Evolutionary conservation across 1,284 basidiomycete genomes (phyloP), one percentile per base, ranked within the genome.

Genomic region (Puccinia horiana): DNA sequence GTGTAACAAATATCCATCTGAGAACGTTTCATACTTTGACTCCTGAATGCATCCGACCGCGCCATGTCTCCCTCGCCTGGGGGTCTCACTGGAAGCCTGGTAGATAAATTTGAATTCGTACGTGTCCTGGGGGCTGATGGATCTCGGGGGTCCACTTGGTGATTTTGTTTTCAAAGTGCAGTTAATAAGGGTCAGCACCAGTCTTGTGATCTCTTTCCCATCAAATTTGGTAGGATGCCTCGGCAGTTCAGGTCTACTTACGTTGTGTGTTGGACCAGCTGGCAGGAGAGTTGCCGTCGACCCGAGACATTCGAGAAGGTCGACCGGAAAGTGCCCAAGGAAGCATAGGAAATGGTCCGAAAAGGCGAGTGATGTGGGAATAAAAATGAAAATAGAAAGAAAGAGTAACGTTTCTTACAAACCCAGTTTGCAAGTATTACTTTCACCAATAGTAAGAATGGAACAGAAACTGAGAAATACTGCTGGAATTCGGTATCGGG

Each of bases 401-500:
- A 32, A 40, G 29, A 35, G 20, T 11, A 56, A 74, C 14, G 26
- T 32, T 54, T 29, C 32, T 74, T 74, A 56, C 44, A 74, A 74
- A 52, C 12, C 72, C 72, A 29, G 49, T 37, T 52, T 74, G 72
- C 29, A 52, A 54, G 72, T 49, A 40, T n/a, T 40, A 74, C 47
- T 74, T n/a, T 49, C 42, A 70, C 69, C 16, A 29, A n/a, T 70
- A 42, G 11, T n/a, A 14, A 69, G 40, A 42, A 12, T 37, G 40
- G 40, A 69, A 69, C 23, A 74, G 26, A 56, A 74, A 56, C 12
- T 32, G 18, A 74, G 12, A 32, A 74, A 35, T 40, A 20, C 4
- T 35, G 12, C 20, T 8, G 35, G 44, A 40, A 32, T 23, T 52
- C 20, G 26, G 69, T 70, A 44, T 44, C 16, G 5, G 26, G 26